These are phyloP conservation scores for Blastocystis sp. DNA, from an alignment of 352 stramenopile species.

Conservation along the genomic window DNA sequence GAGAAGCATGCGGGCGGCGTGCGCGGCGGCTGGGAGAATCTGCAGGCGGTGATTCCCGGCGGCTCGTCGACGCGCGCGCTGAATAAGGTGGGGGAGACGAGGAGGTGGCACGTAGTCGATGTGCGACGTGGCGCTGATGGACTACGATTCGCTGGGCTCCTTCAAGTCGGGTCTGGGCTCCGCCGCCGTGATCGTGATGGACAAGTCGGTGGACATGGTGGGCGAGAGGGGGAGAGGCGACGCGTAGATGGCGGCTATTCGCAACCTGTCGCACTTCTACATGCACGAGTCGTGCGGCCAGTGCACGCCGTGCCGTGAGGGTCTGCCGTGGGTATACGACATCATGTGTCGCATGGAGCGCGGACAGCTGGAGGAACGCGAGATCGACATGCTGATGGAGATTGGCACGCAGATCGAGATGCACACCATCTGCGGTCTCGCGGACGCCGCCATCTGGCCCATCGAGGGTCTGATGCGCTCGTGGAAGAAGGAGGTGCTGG, in stretches of 20 bases:
- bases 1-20: constrained; percentile 95
- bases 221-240: constrained; percentile 98
- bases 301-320: constrained; percentile 94
- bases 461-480: constrained; percentile 93
- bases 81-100: background rate
- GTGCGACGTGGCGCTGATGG: constrained; percentile 93
- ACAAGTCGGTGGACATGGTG: constrained; percentile 98
- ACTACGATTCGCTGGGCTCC: constrained; percentile 95
- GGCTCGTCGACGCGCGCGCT: constrained; percentile 68
- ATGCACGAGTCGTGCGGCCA: constrained; percentile 97
- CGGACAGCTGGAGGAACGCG: constrained; percentile 86
- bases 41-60: constrained; percentile 92
- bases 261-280: constrained; percentile 95
- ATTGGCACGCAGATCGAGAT: constrained; percentile 93
- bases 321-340: constrained; percentile 88
- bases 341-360: constrained; percentile 94
- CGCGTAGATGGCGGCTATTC: constrained; percentile 95
- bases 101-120: constrained; percentile 62
- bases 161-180: constrained; percentile 87
- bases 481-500: constrained; percentile 94
- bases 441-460: constrained; percentile 93
- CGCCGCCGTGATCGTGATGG: constrained; percentile 94
- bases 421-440: constrained; percentile 96
- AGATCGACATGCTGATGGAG: constrained; percentile 98
- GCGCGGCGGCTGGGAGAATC: constrained; percentile 90